These are phyloP conservation scores for Cryptococcus sp. DNA, from an alignment of 1,284 basidiomycete genomes.

Conservation along the genomic window DNA sequence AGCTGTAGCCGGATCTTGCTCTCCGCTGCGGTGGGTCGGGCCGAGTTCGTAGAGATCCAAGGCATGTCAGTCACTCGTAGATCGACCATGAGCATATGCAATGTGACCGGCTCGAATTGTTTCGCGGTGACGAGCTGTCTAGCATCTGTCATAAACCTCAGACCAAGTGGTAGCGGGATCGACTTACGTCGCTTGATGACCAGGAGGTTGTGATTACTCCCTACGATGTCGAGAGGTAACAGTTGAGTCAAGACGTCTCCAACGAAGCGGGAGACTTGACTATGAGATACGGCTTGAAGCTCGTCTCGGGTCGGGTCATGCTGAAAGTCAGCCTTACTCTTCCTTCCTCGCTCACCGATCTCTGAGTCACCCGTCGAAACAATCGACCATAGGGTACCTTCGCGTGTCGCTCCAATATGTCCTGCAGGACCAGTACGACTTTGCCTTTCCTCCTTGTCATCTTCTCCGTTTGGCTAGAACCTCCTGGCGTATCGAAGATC, in stretches of 20 bases:
- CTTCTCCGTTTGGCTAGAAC: background rate
- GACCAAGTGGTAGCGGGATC: background rate
- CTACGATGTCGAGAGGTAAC: slow-evolving; percentile 73
- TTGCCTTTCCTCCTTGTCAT: background rate
- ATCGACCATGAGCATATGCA: slow-evolving; percentile 76
- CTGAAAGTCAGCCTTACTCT: no score
- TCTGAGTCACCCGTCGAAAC: background rate
- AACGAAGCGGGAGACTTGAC: slow-evolving; percentile 62
- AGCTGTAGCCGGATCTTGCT: slow-evolving; percentile 67
- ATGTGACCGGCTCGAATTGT: slow-evolving; percentile 69
- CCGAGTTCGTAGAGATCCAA: slow-evolving; percentile 57
- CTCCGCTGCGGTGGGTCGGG: slow-evolving; percentile 58
- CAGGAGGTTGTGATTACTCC: slow-evolving; percentile 63
- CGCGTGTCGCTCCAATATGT: slow-evolving; percentile 23
- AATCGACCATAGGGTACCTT: slow-evolving; percentile 8
- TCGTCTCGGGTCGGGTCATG: slow-evolving; percentile 7
- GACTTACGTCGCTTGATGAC: slow-evolving; percentile 58
- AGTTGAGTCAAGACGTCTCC: slow-evolving; percentile 60
- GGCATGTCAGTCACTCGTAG: slow-evolving; percentile 69
- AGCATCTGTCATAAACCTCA: slow-evolving; percentile 53
- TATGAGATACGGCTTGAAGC: slow-evolving; percentile 24
- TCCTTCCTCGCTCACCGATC: slow-evolving; percentile 2
- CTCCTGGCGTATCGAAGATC: background rate
- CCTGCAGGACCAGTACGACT: slow-evolving; percentile 21
- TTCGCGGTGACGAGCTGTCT: slow-evolving; percentile 66